A percentile compares a stretch with the other conserved stretches of the same genome.
Evolutionary conservation across 306 rosid genomes (phyloP).

Genomic region (Trifolium fragiferum): DNA sequence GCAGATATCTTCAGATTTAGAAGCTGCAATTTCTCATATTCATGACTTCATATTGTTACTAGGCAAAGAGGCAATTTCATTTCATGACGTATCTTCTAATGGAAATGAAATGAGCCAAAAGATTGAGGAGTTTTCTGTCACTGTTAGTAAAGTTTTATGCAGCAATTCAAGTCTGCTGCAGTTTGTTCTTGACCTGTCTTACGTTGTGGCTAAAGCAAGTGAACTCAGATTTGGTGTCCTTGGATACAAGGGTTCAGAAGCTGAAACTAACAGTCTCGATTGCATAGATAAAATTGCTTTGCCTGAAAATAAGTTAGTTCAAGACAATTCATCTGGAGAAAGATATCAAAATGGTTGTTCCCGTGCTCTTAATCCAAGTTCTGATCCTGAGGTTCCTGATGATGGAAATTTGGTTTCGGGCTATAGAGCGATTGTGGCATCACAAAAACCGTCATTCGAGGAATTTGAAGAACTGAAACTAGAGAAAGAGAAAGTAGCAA

Average conservation of each 20-base stretch:
- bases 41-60: slow-evolving; percentile 74
- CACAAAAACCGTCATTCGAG: slow-evolving; percentile 57
- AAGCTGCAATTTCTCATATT: slow-evolving; percentile 78
- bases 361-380: slow-evolving; percentile 55
- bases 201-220: slow-evolving; percentile 73
- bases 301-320: slow-evolving; percentile 77
- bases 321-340: slow-evolving; percentile 61
- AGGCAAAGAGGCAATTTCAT: slow-evolving; percentile 73
- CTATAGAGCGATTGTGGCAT: slow-evolving; percentile 48
- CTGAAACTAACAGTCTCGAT: slow-evolving; percentile 79
- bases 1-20: slow-evolving; percentile 63
- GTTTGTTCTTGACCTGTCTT: slow-evolving; percentile 81
- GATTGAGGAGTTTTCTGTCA: slow-evolving; percentile 74
- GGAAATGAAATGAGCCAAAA: slow-evolving; percentile 65
- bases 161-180: slow-evolving; percentile 62
- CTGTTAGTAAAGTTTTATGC: slow-evolving; percentile 57
- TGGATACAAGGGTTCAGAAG: slow-evolving; percentile 70
- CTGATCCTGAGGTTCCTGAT: slow-evolving; percentile 86
- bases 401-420: slow-evolving; percentile 72
- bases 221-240: slow-evolving; percentile 75
- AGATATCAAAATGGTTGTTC: slow-evolving; percentile 68
- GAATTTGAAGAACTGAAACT: slow-evolving; percentile 74
- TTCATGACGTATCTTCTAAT: slow-evolving; percentile 61
- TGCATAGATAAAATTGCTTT: slow-evolving; percentile 96
- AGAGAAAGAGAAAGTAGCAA: slow-evolving; percentile 65